Evolutionary conservation across 2,329 filamentous ascomycete species (phyloP), one percentile per base, ranked within the genome.

Genomic region (Penicillium polonicum): DNA sequence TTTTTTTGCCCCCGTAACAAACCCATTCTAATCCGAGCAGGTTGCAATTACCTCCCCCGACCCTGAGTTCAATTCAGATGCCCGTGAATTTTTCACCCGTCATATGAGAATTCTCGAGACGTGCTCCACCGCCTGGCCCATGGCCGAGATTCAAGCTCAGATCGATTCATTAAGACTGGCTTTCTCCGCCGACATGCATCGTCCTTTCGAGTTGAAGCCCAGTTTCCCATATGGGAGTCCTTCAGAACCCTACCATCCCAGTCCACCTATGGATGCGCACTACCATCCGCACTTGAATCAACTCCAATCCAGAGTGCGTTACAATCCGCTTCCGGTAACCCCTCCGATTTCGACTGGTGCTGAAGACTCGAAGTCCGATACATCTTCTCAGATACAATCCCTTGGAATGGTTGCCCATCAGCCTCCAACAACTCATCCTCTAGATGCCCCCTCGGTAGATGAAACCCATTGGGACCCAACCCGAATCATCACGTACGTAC

Each of bases 101-200:
- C 92, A 97, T 68, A 97, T 97, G 93, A 87, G 92, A 55, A 88
- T 97, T 38, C 80, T 97, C 57, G 93, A 97, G 73, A 88, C 86
- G 63, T 94, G 92, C 66, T 90, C 91, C 70, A 82, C 84, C 9
- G 86, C 87, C 5, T 95, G 91, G 89, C 89, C 91, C 2, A 91
- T 95, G 84, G 88, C 90, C 2, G 92, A 97, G 67, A 89, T 96
- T 77, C 88, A 95, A 72, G 88, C 87, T 52, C 92, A 97, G 74
- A 91, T 97, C 63, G 88, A 97, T 70, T 89, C 90, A 39, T 84
- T 97, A 33, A 87, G 93, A 41, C 87, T 93, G 70, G 93, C 93
- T 5, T 97, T 97, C 70, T 97, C 93, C 29, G 90, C 90, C 52
- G 90, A 97, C 72, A 83, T 82, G 25, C 86, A 83, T 65, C 92